Base-by-base conservation (phyloP, 768 basidiomycete genomes). In the Rhizopogon sp. region DNA sequence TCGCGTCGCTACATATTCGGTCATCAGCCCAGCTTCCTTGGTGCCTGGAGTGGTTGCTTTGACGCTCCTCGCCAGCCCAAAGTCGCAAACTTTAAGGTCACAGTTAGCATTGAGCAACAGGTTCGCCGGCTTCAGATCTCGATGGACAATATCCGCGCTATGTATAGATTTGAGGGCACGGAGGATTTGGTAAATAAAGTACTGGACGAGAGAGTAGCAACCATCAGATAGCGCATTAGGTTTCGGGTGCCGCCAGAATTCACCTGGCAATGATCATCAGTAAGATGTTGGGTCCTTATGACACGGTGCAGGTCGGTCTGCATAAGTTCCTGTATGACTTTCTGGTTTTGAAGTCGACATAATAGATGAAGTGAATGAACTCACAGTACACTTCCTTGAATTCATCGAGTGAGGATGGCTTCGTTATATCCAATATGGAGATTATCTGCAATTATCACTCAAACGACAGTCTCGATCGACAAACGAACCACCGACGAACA, bases 281-380 rank as follows among this genome's bases (percentile, higher is more conserved):
- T 91, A 45, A 96, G 76, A 56, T 90, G 84, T 64, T 94, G 93
- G 1, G 91, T 93, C 46, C 91, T 81, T 66, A 95, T 93, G 58
- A 95, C 91, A 13, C 92, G 84, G 68, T 96, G 94, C 64, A 96
- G 72, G 66, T 93, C 91, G 16, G 90, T 93, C 68, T 93, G 90
- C 85, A 93, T 90, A 54, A 93, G 75, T 69, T 94, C 91, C 67
- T 92, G 89, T 58, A 91, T 83, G 64, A 88, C 86, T 88, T 63
- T 25, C 43, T 6, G 51, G 45, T 25, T 52, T 53, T 62, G 33
- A 54, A 54, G 45, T 13, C 2, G 13, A 42, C 13, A 54, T 57
- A 16, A 5, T 46, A 35, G 13, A 29, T 22, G 50, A 25, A 52
- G 31, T 11, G 40, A 41, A 50, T 14, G 35, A 16, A 58, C 83